Base-by-base conservation (phyloP, 768 basidiomycete species). In the Boletus barrowsii region DNA sequence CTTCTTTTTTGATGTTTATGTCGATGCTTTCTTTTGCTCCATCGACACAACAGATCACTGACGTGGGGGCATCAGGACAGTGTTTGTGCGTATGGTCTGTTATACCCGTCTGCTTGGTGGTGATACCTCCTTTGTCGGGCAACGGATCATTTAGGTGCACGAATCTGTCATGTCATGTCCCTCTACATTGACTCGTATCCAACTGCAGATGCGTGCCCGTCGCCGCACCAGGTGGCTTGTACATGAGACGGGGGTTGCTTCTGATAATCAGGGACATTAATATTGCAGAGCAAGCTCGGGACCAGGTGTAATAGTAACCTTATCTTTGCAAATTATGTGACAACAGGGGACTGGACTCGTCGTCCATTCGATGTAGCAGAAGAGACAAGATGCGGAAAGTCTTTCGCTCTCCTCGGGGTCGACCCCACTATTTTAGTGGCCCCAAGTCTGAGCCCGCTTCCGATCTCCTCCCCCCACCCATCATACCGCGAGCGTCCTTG, bases 301-400 rank as follows among this genome's bases (percentile, higher is more conserved):
- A 10, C 42, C 46, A 49, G 43, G 50, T 55, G 58, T 65, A 68
- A 54, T 59, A 57, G 58, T 55, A 55, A 64, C 66, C 29, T 52
- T 67, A 57, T 66, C 65, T 56, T 49, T 54, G 51, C 58, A 52
- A 24, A 51, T 60, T 59, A 65, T 63, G 66, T 67, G 68, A 67
- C 57, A 13, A 41, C 48, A 50, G 30, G 51, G 18, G 42, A 52
- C 49, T 50, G 54, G 47, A 26, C 55, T 33, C 26, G 20, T 56
- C 54, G 46, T 55, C 39, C 40, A 36, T 49, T 58, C 63, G 53
- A 60, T 55, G 56, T 59, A 41, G 42, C 39, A 39, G 57, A 60
- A 62, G 57, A 40, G 43, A 40, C 49, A 11, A 57, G 66, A 67
- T 61, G 61, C 18, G 46, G 63, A 60, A 62, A 51, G 53, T 43